These are phyloP conservation scores for Gymnopus androsaceus DNA, from an alignment of 1,284 basidiomycete species.

Conservation along the genomic window DNA sequence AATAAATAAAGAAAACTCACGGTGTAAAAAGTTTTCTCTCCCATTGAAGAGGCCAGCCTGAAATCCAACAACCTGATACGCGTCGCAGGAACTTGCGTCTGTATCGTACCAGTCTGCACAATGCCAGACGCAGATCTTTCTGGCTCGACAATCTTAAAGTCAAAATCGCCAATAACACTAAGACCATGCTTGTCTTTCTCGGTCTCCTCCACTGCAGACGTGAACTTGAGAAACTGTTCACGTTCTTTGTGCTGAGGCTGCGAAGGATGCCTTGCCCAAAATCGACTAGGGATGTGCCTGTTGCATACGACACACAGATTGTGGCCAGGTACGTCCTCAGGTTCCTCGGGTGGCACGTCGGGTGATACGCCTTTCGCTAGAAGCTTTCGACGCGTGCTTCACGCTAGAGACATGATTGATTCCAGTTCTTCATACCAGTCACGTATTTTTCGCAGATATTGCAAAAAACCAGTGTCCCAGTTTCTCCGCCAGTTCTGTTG, in stretches of 20 bases:
- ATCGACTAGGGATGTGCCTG: slow-evolving; percentile 27
- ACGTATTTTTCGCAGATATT: slow-evolving; percentile 13
- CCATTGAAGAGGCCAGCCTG: slow-evolving; percentile 38
- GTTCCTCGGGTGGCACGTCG: slow-evolving; percentile 33
- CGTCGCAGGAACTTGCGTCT: slow-evolving; percentile 33
- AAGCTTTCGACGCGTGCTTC: slow-evolving; percentile 18
- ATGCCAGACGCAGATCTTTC: slow-evolving; percentile 29
- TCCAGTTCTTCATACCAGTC: slow-evolving; percentile 10
- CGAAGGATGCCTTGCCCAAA: slow-evolving; percentile 36
- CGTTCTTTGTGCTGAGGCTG: slow-evolving; percentile 29
- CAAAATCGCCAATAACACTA: slow-evolving; percentile 29
- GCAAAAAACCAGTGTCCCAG: slow-evolving; percentile 10
- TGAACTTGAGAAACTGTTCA: slow-evolving; percentile 15
- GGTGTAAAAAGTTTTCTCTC: slow-evolving; percentile 26
- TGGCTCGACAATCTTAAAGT: slow-evolving; percentile 38
- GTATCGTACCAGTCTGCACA: slow-evolving; percentile 24
- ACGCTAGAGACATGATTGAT: slow-evolving; percentile 3
- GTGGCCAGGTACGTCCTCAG: slow-evolving; percentile 26
- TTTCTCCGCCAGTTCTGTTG: slow-evolving; percentile 24
- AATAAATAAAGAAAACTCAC: slow-evolving; percentile 18
- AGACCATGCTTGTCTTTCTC: slow-evolving; percentile 37
- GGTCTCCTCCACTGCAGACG: slow-evolving; percentile 29
- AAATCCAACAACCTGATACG: slow-evolving; percentile 33
- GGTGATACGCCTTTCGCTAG: slow-evolving; percentile 14
- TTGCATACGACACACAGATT: slow-evolving; percentile 44